These are phyloP conservation scores for Alternaria dauci DNA, from an alignment of 2,329 filamentous ascomycete genomes.

Conservation along the genomic window DNA sequence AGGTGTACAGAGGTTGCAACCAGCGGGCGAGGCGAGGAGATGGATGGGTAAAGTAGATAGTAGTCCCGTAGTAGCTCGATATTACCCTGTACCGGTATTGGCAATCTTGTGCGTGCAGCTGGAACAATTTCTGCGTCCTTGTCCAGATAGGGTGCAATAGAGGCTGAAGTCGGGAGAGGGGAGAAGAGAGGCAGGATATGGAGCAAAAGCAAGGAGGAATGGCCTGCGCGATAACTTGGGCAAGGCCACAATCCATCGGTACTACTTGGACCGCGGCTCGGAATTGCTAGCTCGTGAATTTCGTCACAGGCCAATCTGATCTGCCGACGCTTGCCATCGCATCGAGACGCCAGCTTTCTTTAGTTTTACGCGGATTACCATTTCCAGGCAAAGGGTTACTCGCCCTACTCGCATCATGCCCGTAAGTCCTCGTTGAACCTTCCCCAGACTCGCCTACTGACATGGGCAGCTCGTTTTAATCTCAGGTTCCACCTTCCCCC, in stretches of 20 bases:
- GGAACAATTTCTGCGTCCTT: constrained; percentile 17
- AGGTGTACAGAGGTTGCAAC: constrained; percentile 3
- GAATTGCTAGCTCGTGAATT: constrained; percentile 23
- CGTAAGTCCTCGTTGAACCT: constrained; percentile 31
- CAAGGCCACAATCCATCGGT: constrained; percentile 11
- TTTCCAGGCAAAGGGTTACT: constrained; percentile 7
- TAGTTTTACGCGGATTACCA: constrained; percentile 13
- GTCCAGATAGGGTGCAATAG: constrained; percentile 9
- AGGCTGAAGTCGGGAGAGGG: constrained; percentile 20
- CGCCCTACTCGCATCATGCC: constrained; percentile 31
- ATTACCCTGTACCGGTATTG: constrained; percentile 24
- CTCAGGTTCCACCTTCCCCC: constrained; percentile 48
- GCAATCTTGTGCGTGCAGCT: constrained; percentile 18
- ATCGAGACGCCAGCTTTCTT: constrained; percentile 20
- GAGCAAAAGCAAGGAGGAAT: constrained; percentile 11
- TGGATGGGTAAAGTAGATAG: constrained; percentile 29
- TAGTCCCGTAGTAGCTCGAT: constrained; percentile 30
- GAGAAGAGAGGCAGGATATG: constrained; percentile 8
- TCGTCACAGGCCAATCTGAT: constrained; percentile 26
- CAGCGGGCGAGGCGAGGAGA: constrained; percentile 17
- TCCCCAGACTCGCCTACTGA: constrained; percentile 28
- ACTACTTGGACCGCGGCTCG: constrained; percentile 32
- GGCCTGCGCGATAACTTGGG: constrained; percentile 8
- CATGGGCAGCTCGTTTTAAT: constrained; percentile 65
- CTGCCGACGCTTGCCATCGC: constrained; percentile 30